These are phyloP conservation scores for Vanderwaltozyma polyspora DNA, from an alignment of 805 yeast genomes.

Conservation along the genomic window DNA sequence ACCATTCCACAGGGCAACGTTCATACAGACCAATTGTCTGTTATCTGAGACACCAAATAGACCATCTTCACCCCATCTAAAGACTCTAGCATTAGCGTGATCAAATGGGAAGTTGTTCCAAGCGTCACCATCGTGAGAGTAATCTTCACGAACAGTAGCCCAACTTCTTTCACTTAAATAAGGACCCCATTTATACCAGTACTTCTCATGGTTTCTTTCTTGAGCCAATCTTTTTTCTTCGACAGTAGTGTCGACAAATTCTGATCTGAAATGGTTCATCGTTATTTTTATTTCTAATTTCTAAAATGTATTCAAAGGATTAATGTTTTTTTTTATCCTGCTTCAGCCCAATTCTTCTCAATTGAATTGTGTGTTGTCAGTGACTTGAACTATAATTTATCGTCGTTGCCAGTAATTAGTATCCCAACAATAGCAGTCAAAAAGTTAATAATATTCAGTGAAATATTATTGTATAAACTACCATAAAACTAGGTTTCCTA, in stretches of 20 bases:
- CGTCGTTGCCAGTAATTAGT: too few species aligned
- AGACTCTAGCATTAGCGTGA: conserved; percentile 67
- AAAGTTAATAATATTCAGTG: too few species aligned
- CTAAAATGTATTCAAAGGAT: too few species aligned
- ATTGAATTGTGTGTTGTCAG: too few species aligned
- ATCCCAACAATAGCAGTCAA: too few species aligned
- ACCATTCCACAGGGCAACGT: conserved; percentile 89
- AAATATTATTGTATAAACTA: too few species aligned
- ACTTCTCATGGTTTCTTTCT: conserved; percentile 30
- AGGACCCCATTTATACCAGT: conserved; percentile 89
- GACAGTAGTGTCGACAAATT: conserved; percentile 18
- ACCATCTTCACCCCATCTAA: conserved; percentile 96
- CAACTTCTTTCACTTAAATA: conserved; percentile 81
- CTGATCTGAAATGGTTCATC: conserved; percentile 13
- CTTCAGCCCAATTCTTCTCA: too few species aligned
- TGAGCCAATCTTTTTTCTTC: conserved; percentile 30
- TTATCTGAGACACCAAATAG: conserved; percentile 81
- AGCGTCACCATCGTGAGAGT: conserved; percentile 76
- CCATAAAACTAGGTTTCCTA: too few species aligned
- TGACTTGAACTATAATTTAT: too few species aligned
- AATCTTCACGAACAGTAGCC: conserved; percentile 82
- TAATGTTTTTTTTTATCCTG: too few species aligned
- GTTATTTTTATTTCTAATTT: background rate
- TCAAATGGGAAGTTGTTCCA: conserved; percentile 86
- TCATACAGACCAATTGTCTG: conserved; percentile 62